These are phyloP conservation scores for Diplodia seriata DNA, from an alignment of 2,329 filamentous ascomycete genomes.

Conservation along the genomic window DNA sequence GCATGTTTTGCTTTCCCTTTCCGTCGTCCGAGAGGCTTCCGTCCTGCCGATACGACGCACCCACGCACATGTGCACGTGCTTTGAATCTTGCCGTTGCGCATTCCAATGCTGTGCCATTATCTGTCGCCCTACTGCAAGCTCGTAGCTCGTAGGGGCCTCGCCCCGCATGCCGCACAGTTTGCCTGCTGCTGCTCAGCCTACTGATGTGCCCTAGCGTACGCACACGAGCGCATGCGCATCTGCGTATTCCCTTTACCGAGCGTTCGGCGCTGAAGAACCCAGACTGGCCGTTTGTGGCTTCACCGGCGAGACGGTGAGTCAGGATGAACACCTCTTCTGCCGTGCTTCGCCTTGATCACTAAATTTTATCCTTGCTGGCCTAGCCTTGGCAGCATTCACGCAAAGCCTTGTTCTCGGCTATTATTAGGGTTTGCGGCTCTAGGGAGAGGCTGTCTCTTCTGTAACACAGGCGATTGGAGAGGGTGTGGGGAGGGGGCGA, in stretches of 20 bases:
- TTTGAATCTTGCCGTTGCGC: background rate
- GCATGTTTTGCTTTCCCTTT: background rate
- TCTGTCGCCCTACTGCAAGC: background rate
- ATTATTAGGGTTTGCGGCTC: background rate
- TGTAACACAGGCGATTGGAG: background rate
- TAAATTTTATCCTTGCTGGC: background rate
- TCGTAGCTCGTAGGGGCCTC: background rate
- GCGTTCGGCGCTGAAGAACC: background rate
- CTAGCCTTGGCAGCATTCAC: too few relatives aligned
- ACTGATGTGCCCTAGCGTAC: background rate
- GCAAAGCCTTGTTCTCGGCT: background rate
- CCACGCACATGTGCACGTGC: background rate
- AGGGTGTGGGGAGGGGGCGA: constrained; percentile 2
- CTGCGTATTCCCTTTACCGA: background rate
- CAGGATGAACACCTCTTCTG: background rate
- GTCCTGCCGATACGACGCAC: background rate
- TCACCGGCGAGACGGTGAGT: background rate
- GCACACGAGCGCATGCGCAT: background rate
- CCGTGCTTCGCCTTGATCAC: background rate
- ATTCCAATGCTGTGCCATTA: background rate
- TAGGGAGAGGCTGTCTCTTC: background rate
- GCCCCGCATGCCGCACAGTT: background rate
- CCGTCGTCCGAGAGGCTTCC: background rate
- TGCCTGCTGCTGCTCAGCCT: constrained; percentile 1
- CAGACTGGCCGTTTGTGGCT: background rate